Base-by-base conservation (phyloP, 352 stramenopile species). In the Phytopythium chamaehyphon region DNA sequence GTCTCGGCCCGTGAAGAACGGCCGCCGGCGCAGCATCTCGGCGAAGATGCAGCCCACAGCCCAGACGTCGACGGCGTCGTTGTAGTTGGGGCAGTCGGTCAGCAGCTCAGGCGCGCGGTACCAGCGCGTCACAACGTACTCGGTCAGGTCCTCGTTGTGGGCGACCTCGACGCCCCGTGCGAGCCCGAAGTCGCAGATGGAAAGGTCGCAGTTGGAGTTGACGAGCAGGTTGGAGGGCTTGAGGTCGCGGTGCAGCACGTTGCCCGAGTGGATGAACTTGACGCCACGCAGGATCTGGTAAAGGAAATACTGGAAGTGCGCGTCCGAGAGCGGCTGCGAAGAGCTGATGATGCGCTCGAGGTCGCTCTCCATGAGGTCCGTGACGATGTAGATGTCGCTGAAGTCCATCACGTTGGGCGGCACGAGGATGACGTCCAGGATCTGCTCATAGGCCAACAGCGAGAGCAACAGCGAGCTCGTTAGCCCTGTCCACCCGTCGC, bases 31-130 rank as follows among this genome's bases (percentile, higher is more conserved):
- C 40, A 99, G 83, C 61, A 99, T 94, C 70, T 99, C 97, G 24
- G 94, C 97, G 66, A 99, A 98, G 69, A 99, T 99, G 69, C 97
- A 99, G 8, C 97, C 97, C 23, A 98, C 86, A 46, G 84, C 88
- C 94, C 94, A 98, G 45, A 98, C 88, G 66, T 98, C 95, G 44
- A 99, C 91, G 21, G 91, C 83, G 51, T 98, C 95, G 36, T 93
- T 96, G 74, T 99, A 99, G 62, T 98, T 91, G 54, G 96, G 94
- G 67, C 90, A 98, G 38, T 95, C 88, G 14, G 68, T 98, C 23
- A 98, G 64, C 19, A 98, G 72, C 59, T 98, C 94, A 0, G 94
- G 94, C 1, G 93, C 79, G 23, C 94, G 79, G 62, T 98, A 98
- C 94, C 94, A 98, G 18, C 96, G 66, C 23, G 94, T 98, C 11